Evolutionary conservation across 192 early-diverging fungal genomes (phyloP), one percentile per base, ranked within the genome.

Genomic region (Haplosporangium gracile): DNA sequence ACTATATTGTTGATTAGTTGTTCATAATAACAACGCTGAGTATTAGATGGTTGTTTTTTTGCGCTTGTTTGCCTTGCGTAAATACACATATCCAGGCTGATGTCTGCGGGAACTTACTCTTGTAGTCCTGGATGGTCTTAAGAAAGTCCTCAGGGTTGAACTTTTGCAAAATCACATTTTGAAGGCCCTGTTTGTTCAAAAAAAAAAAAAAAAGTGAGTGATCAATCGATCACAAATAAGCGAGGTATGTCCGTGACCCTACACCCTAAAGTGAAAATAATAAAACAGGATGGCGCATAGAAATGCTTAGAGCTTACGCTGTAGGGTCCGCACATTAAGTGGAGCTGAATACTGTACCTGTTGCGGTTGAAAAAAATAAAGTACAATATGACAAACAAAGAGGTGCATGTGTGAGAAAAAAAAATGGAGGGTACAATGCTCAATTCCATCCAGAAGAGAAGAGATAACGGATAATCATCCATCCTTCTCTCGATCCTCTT

Each of bases 101-200:
- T 24, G 47, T 53, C 5, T 11, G 8, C n/a, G 36, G 15, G 8
- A 13, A 18, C 75, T 43, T 68, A 51, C 89, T 77, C 65, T 89
- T 88, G 79, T 94, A 90, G 29, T 83, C 82, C 74, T 91, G 83
- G 42, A 96, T 87, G 7, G 70, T 39, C 11, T 34, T 60, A 39
- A 93, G 90, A 73, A 94, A 95, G 29, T 29, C 53, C 26, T 72
- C 75, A 7, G 93, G 75, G 49, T 93, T 89, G 70, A 95, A 96
- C 74, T 90, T 92, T 8, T 90, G 90, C 39, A 95, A 57, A 15
- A 95, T 89, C 13, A 94, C 84, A 22, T 92, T 43, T 22, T 91
- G 74, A 63, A 78, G 71, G 22, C 90, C 90, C 74, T 88, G 74
- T 34, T 76, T 51, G 5, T 36, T 9, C 43, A 45, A 45, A 1